Evolutionary conservation across 2,329 filamentous ascomycete genomes (phyloP), one percentile per base, ranked within the genome.

Genomic region (Fusarium staphyleae): DNA sequence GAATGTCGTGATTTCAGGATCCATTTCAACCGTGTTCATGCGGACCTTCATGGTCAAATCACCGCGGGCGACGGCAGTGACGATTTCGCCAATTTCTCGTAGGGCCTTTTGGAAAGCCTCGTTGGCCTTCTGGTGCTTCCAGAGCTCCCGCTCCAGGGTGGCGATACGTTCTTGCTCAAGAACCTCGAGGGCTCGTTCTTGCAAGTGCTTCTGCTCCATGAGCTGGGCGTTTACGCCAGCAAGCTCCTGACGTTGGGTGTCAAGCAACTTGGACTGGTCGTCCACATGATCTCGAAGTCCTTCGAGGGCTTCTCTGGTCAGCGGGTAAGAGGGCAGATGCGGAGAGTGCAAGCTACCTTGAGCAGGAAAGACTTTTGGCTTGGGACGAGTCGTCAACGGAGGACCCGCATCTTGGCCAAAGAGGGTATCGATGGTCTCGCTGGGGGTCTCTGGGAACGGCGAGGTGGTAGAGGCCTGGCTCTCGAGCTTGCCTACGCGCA

Each of bases 51-150:
- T 97, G 73, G 92, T 96, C 56, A 98, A 81, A 71, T 98, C 93
- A 75, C 93, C 93, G 68, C 91, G 91, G 51, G 93, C 95, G 63
- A 98, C 95, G 58, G 93, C 93, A 16, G 95, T 97, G 68, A 98
- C 91, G 66, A 99, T 98, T 71, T 93, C 95, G 66, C 95, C 95
- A 65, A 99, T 98, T 74, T 99, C 95, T 61, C 93, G 87, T 28
- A 99, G 78, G 10, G 95, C 95, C 75, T 98, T 98, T 72, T 98
- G 93, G 83, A 98, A 99, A 66, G 95, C 96, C 75, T 96, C 87
- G 75, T 99, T 99, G 70, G 96, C 95, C 76, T 97, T 95, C 72
- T 96, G 93, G 70, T 97, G 93, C 77, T 98, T 98, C 80, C 90
- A 92, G 54, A 99, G 81, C 75, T 99, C 95, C 53, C 93, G 86